A percentile compares a stretch with the other conserved stretches of the same genome.
These are phyloP conservation scores for Herpetomonas muscarum DNA, from an alignment of 208 protist genomes.

Conservation along the genomic window DNA sequence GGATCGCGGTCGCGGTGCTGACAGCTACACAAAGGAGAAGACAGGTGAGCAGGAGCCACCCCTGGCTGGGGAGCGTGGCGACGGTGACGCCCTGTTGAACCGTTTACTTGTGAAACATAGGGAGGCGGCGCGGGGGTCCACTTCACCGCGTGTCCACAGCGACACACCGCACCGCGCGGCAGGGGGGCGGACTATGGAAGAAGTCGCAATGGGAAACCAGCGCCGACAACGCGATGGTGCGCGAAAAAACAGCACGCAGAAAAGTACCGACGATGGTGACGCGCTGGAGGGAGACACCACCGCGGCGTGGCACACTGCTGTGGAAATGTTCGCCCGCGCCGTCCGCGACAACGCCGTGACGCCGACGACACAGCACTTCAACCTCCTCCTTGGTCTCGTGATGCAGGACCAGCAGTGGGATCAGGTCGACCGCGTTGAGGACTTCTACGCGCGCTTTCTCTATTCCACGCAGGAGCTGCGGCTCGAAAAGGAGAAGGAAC, in stretches of 20 bases:
- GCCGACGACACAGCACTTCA: conserved; percentile 68
- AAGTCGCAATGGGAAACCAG: too few relatives aligned
- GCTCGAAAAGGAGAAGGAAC: conserved; percentile 14
- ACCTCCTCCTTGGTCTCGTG: conserved; percentile 53
- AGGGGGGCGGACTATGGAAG: too few relatives aligned
- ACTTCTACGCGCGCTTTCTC: conserved; percentile 48
- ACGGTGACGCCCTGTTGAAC: too few relatives aligned
- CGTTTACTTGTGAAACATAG: too few relatives aligned
- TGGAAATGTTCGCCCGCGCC: conserved; percentile 52
- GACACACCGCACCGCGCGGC: too few relatives aligned
- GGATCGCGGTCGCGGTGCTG: too few relatives aligned
- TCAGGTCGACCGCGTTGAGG: conserved; percentile 39
- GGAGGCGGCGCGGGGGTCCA: too few relatives aligned
- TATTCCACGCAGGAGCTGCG: conserved; percentile 22
- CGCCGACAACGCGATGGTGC: too few relatives aligned
- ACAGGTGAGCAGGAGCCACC: too few relatives aligned
- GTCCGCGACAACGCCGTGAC: conserved; percentile 45
- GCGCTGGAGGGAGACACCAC: not conserved
- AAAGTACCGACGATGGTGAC: not conserved
- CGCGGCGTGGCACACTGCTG: conserved; percentile 35
- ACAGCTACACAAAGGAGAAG: too few relatives aligned
- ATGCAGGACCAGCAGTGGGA: conserved; percentile 46
- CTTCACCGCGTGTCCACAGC: too few relatives aligned
- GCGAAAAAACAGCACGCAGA: not conserved
- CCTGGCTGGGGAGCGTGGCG: too few relatives aligned